Percentiles rank a stretch among this genome's conserved stretches.
Conservation (phyloP, 1,139 yeast species). For the Lodderomyces jiufengensis region DNA sequence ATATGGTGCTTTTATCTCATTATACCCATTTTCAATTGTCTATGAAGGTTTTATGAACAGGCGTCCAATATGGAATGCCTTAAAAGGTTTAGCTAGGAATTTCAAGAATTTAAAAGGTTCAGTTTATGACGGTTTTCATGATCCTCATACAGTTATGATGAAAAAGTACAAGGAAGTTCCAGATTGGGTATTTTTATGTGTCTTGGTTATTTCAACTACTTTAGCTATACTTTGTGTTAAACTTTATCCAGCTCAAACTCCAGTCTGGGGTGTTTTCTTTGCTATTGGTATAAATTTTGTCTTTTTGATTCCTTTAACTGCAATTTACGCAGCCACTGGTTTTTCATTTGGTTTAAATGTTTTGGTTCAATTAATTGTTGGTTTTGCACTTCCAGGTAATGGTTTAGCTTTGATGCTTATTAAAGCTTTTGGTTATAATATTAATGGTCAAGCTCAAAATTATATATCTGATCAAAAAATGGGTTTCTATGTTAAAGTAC, state of each 20-base stretch:
- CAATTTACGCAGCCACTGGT: constrained; percentile 53
- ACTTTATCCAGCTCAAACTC: constrained; percentile 43
- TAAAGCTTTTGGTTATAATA: constrained; percentile 58
- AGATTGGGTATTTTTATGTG: constrained; percentile 51
- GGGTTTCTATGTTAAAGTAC: constrained; percentile 58
- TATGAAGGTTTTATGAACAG: constrained; percentile 36
- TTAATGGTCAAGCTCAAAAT: constrained; percentile 59
- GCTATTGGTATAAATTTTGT: constrained; percentile 50
- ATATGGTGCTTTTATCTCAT: constrained; percentile 52
- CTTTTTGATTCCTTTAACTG: constrained; percentile 49
- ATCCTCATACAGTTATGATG: constrained; percentile 56
- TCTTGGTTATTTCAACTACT: constrained; percentile 43
- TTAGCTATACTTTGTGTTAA: constrained; percentile 46
- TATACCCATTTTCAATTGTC: constrained; percentile 51
- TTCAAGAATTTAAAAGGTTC: constrained; percentile 27
- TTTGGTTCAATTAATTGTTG: constrained; percentile 56
- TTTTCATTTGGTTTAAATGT: constrained; percentile 53
- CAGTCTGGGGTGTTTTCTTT: constrained; percentile 55
- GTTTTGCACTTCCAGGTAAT: constrained; percentile 63
- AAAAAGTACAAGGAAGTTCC: constrained; percentile 55
- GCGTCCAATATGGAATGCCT: constrained; percentile 18
- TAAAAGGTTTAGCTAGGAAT: constrained; percentile 15
- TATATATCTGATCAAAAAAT: constrained; percentile 54
- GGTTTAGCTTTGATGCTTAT: constrained; percentile 57
- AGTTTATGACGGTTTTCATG: constrained; percentile 32